These are phyloP conservation scores for Beauveria medogensis DNA, from an alignment of 2,329 filamentous ascomycete species.

Conservation along the genomic window DNA sequence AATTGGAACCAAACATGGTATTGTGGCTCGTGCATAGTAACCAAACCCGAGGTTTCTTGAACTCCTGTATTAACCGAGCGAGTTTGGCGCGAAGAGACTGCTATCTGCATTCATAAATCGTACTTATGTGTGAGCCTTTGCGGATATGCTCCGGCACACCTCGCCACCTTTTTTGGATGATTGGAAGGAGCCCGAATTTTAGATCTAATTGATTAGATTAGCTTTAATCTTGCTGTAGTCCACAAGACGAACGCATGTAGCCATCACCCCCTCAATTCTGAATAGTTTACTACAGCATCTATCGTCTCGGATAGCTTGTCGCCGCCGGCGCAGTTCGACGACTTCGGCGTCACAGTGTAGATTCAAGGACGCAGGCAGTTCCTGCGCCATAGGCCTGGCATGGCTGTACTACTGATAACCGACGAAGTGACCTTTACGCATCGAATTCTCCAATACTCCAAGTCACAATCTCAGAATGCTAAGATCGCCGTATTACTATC, in stretches of 20 bases:
- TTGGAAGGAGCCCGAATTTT: conserved; percentile 59
- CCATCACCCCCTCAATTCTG: neutral
- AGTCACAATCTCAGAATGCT: too few relatives aligned
- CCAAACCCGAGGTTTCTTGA: neutral
- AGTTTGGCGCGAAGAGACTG: conserved; percentile 68
- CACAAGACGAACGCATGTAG: neutral
- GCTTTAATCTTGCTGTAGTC: conserved; percentile 22
- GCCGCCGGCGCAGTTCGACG: too few relatives aligned
- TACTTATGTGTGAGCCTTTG: conserved; percentile 46
- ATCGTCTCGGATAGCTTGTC: too few relatives aligned
- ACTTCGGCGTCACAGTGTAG: too few relatives aligned
- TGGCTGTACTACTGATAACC: too few relatives aligned
- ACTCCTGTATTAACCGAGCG: conserved; percentile 59
- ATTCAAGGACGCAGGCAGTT: too few relatives aligned
- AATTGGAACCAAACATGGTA: too few relatives aligned
- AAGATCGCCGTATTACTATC: too few relatives aligned
- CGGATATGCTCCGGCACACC: conserved; percentile 57
- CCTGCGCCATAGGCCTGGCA: too few relatives aligned
- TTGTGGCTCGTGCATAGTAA: neutral
- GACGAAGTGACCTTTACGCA: too few relatives aligned
- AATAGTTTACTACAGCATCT: too few relatives aligned
- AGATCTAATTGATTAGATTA: conserved; percentile 31
- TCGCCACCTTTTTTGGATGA: conserved; percentile 58
- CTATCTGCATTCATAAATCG: conserved; percentile 49
- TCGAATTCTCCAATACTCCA: neutral